Evolutionary conservation across 2,329 filamentous ascomycete genomes (phyloP), one percentile per base, ranked within the genome.

Genomic region (Ilyonectria destructans): DNA sequence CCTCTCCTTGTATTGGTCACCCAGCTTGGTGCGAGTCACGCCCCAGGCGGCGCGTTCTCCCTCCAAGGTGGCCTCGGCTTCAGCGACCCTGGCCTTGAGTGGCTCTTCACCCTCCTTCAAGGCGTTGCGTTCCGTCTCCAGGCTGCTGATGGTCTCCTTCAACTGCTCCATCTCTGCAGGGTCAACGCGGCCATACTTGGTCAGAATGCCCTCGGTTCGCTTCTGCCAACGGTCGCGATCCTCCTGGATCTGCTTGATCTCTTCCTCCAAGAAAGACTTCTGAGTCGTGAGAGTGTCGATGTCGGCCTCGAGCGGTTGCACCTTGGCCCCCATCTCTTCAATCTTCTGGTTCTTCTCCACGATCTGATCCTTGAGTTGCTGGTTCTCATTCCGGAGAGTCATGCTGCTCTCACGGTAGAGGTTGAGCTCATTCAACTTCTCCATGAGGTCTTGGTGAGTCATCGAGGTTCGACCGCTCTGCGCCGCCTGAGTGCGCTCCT

Each of bases 191-290:
- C 97, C 95, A 78, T 98, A 98, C 79, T 97, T 98, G 72, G 94
- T 95, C 58, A 99, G 89, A 69, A 99, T 98, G 74, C 97, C 94
- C 78, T 98, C 95, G 1, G 95, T 97, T 26, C 96, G 92, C 85
- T 98, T 96, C 82, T 97, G 95, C 93, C 96, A 98, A 65, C 94
- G 90, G 78, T 98, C 96, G 17, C 96, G 92, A 78, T 98, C 96
- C 75, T 96, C 93, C 72, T 97, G 93, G 10, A 98, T 87, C 70
- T 98, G 88, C 76, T 93, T 94, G 77, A 98, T 89, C 78, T 98
- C 96, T 13, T 94, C 94, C 72, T 97, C 92, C 75, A 95, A 92
- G 72, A 92, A 93, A 68, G 92, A 90, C 70, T 94, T 87, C 69
- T 96, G 90, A 67, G 92, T 94, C 78, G 97, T 93, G 15, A 98